Conservation (phyloP, 257 asterid genomes). For the Solanum piurae region DNA sequence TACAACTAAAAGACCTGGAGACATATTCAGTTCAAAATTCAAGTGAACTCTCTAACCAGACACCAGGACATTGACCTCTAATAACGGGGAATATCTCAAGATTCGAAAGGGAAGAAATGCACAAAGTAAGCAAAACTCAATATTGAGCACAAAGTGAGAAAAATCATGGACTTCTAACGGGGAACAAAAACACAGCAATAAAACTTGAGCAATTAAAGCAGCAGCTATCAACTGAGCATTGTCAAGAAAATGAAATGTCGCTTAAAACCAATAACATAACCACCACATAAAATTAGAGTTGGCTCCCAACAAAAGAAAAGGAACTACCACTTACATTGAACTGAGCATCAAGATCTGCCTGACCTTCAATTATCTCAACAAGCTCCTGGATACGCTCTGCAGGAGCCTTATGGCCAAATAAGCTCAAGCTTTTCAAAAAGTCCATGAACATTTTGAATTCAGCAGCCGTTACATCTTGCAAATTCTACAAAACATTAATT, state of each 20-base stretch:
- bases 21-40: neutral
- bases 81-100: neutral
- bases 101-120: neutral
- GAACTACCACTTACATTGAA: constrained; percentile 49
- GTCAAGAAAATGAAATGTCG: neutral
- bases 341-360: constrained; percentile 95
- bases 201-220: neutral
- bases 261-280: neutral
- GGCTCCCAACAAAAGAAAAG: neutral
- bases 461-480: constrained; percentile 85
- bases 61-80: neutral
- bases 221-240: neutral
- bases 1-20: neutral
- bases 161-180: neutral
- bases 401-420: constrained; percentile 79
- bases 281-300: neutral
- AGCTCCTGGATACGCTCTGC: constrained; percentile 85
- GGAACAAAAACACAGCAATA: neutral
- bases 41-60: neutral
- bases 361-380: constrained; percentile 94
- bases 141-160: neutral
- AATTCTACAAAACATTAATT: constrained; percentile 43
- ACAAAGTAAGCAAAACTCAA: neutral
- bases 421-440: constrained; percentile 81
- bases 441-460: constrained; percentile 87